Evolutionary conservation across 2,329 filamentous ascomycete genomes (phyloP), one percentile per base, ranked within the genome.

Genomic region (Blastomyces silverae): DNA sequence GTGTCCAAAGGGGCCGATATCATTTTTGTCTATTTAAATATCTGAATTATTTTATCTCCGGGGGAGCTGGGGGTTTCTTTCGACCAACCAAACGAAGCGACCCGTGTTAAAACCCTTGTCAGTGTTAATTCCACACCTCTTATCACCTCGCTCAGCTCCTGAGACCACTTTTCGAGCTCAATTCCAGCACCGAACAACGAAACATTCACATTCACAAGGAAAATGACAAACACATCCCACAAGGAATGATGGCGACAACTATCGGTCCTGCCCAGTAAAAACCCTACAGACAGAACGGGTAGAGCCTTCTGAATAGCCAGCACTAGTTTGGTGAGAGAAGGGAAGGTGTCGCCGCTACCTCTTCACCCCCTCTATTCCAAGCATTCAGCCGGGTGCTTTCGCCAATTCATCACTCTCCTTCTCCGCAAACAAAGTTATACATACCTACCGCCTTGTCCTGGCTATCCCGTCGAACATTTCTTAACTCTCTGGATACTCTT

Each of bases 381-480:
- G 20, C 46, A 48, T 22, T 8, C 6, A 48, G 8, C 13, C 39
- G 39, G 6, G 1, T 52, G n/a, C n/a, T 7, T 42, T 28, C 13
- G 17, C n/a, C 28, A 31, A 28, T 52, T 11, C 4, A 28, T 31
- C 50, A 13, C 6, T 25, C 56, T 58, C 55, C 13, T 39, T 58
- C 31, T 11, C n/a, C 37, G 11, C 57, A 46, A 11, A n/a, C 57
- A 46, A 20, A 39, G 17, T 8, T 11, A 17, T 39, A 22, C 31
- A 42, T 50, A 57, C 53, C 53, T 34, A 25, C 58, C 39, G 31
- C 39, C 42, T 25, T 31, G 57, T 60, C 57, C 57, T 15, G 57
- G 25, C 37, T 8, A 44, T 46, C 37, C 15, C 20, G 31, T 60
- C 39, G 48, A 31, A 17, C 58, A 48, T 46, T 39, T 46, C 58